Percentiles rank a stretch among this genome's conserved stretches.
Evolutionary conservation across 345 rosid genomes (phyloP).

Genomic region (Brassica carinata): DNA sequence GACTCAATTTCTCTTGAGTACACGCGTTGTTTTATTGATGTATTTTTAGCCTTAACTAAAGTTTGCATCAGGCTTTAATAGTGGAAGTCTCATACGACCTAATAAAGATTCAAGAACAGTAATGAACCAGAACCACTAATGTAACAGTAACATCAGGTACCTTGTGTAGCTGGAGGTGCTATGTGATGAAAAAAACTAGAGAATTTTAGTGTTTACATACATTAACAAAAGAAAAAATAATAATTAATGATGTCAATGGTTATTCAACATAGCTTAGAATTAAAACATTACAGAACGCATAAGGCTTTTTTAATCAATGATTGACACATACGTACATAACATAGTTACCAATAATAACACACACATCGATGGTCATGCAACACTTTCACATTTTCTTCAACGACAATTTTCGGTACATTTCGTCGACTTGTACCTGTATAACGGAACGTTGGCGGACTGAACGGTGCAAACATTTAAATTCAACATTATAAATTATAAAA

Average conservation of each 20-base stretch:
- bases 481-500: no score
- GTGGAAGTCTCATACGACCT: no score
- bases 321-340: neutral
- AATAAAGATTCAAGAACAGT: no score
- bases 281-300: neutral
- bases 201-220: neutral
- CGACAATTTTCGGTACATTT: constrained; percentile 54
- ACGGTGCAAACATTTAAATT: neutral
- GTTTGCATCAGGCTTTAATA: no score
- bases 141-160: neutral
- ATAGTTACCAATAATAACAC: no score
- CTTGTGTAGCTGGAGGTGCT: neutral
- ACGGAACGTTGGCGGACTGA: neutral
- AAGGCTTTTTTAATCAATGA: neutral
- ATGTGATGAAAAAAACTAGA: neutral
- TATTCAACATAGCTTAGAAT: neutral
- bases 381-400: constrained; percentile 30
- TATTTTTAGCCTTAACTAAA: no score
- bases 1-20: no score
- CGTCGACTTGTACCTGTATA: constrained; percentile 63
- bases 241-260: neutral
- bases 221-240: no score
- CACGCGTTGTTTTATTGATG: no score
- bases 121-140: no score
- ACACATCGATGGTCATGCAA: no score